These are phyloP conservation scores for Mycena albidolilacea DNA, from an alignment of 768 basidiomycete genomes.

Conservation along the genomic window DNA sequence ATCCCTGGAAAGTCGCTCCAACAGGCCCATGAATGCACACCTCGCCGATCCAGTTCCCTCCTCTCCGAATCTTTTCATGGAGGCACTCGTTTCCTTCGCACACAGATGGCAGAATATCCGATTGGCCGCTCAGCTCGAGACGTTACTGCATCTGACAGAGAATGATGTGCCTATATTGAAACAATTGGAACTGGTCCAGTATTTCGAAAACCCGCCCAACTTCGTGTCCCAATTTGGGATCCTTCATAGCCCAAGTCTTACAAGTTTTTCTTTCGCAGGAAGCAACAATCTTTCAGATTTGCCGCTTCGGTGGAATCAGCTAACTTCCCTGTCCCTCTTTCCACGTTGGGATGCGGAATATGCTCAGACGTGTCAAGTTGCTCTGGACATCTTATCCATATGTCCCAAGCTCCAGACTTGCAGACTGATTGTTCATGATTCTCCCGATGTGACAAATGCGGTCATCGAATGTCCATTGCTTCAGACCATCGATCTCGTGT, in stretches of 20 bases:
- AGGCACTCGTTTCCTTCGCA: too few relatives aligned
- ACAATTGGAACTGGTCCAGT: too few relatives aligned
- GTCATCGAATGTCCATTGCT: neutral
- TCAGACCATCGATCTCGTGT: neutral
- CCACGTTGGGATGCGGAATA: neutral
- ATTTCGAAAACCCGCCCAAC: too few relatives aligned
- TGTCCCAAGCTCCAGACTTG: neutral
- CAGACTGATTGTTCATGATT: neutral
- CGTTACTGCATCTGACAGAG: too few relatives aligned
- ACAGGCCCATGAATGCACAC: too few relatives aligned
- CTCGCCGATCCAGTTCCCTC: too few relatives aligned
- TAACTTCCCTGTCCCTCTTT: neutral
- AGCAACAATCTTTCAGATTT: neutral
- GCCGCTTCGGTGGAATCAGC: neutral
- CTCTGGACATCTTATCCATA: constrained; percentile 19
- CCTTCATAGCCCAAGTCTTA: neutral
- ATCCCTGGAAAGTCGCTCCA: too few relatives aligned
- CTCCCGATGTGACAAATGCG: neutral
- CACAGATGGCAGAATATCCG: too few relatives aligned
- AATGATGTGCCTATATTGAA: too few relatives aligned
- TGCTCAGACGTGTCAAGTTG: constrained; percentile 15
- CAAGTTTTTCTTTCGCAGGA: neutral
- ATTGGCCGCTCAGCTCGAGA: too few relatives aligned
- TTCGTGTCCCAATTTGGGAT: too few relatives aligned
- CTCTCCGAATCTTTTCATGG: too few relatives aligned